Base-by-base conservation (phyloP, 2,329 filamentous ascomycete genomes). In the Phoma sp. region DNA sequence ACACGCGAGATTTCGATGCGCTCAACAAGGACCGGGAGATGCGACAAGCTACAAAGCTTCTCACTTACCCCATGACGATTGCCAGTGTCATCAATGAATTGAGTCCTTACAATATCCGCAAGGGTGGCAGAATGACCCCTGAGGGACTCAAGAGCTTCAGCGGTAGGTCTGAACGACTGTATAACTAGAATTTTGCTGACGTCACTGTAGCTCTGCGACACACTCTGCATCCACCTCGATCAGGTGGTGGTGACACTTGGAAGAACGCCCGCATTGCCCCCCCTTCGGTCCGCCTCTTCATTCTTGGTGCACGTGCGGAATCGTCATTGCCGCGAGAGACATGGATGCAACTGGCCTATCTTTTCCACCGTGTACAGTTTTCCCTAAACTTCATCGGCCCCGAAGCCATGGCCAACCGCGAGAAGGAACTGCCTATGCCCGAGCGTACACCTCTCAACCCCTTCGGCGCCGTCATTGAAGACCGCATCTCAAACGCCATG, bases 331-430 rank as follows among this genome's bases (percentile, higher is more conserved):
- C 95, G 4, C 88, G 96, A 59, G 88, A 96, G 68, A 90, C 93
- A 45, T 99, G 96, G 95, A 83, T 93, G 23, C 95, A 99, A 74
- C 82, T 99, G 48, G 86, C 91, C n/a, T 89, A 96, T 76, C 85
- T 99, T 60, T 99, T 99, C 80, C 93, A 93, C n/a, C 86, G 89
- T 53, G 86, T 91, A n/a, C 85, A 89, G 57, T 88, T 99, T 66
- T 93, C 98, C 69, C 77, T 99, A 20, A 85, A 98, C 71, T 95
- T 99, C 75, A 93, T 99, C 67, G 95, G 95, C 0, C 95, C 95
- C 0, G 95, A 99, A 77, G 91, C 89, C 67, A 98, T 99, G 93
- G 83, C 88, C 18, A 96, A 96, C 77, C 90, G 96, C 57, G 92
- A 98, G 68, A 85, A 87, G 54, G 95, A 99, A 74, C 96, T 96